Percentiles rank a stretch among this genome's conserved stretches.
Evolutionary conservation across 768 basidiomycete species (phyloP).

Genomic region (Amanita subjunquillea): DNA sequence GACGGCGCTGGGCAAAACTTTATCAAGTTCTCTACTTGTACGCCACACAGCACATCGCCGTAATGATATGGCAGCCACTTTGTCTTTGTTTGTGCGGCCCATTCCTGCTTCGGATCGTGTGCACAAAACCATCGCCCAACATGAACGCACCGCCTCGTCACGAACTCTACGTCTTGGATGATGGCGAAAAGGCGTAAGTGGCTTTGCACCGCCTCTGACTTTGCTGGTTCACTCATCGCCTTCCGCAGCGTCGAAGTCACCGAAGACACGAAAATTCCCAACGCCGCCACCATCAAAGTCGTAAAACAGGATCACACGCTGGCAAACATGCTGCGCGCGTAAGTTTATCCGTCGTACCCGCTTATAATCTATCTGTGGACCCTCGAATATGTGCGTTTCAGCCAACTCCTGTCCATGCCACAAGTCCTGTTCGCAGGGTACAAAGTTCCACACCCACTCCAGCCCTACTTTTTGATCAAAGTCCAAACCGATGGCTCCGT

Average conservation of each 20-base stretch:
- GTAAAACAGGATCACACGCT: constrained; percentile 97
- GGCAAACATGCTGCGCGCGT: constrained; percentile 95
- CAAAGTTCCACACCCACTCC: constrained; percentile 94
- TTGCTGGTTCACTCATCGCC: constrained; percentile 6
- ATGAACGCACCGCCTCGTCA: constrained; percentile 96
- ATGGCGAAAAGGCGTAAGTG: constrained; percentile 89
- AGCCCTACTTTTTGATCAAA: constrained; percentile 90
- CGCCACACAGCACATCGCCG: too few relatives aligned
- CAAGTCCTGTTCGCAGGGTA: constrained; percentile 93
- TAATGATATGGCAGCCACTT: too few relatives aligned
- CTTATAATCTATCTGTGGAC: too few relatives aligned
- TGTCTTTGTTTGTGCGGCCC: not conserved
- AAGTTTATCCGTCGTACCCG: constrained; percentile 4
- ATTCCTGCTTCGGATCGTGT: not conserved
- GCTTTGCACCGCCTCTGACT: constrained; percentile 1
- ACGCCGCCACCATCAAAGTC: constrained; percentile 91
- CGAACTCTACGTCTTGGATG: constrained; percentile 85
- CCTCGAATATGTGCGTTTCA: constrained; percentile 17
- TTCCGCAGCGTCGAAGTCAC: constrained; percentile 67
- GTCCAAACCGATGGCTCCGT: constrained; percentile 87
- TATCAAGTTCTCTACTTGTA: too few relatives aligned
- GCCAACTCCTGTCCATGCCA: constrained; percentile 85
- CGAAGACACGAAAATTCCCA: constrained; percentile 97
- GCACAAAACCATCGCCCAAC: not conserved
- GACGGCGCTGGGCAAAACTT: too few relatives aligned